These are phyloP conservation scores for Zychaea mexicana DNA, from an alignment of 371 early-diverging fungal species.

Conservation along the genomic window DNA sequence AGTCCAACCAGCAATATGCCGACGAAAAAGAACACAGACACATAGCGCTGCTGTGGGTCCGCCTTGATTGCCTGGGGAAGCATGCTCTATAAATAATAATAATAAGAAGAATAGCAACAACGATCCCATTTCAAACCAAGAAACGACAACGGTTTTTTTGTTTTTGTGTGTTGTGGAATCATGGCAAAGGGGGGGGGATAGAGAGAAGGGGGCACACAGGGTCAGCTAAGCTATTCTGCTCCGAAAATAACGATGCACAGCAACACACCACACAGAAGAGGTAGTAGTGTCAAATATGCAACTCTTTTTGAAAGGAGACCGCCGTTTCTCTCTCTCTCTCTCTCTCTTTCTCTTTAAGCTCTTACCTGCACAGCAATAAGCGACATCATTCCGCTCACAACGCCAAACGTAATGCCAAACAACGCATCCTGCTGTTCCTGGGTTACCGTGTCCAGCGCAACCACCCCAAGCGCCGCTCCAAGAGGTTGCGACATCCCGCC, in stretches of 20 bases:
- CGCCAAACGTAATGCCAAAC: conserved; percentile 56
- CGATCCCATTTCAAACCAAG: too few relatives aligned
- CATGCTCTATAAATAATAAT: conserved; percentile 33
- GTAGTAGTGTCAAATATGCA: not conserved
- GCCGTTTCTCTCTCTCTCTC: not conserved
- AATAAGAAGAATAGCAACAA: not conserved
- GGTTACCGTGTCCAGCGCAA: conserved; percentile 43
- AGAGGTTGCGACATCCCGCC: conserved; percentile 73
- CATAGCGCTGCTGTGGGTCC: conserved; percentile 41
- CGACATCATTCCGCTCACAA: conserved; percentile 75
- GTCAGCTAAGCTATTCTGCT: too few relatives aligned
- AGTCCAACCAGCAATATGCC: conserved; percentile 60
- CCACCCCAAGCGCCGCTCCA: conserved; percentile 61
- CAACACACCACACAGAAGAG: too few relatives aligned
- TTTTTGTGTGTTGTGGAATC: too few relatives aligned
- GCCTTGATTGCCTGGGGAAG: conserved; percentile 60
- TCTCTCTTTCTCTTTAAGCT: not conserved
- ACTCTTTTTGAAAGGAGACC: too few relatives aligned
- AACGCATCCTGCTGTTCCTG: conserved; percentile 42
- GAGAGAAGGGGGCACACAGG: too few relatives aligned
- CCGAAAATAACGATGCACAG: too few relatives aligned
- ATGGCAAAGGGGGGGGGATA: too few relatives aligned
- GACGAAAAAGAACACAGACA: conserved; percentile 56
- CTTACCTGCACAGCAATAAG: conserved; percentile 57
- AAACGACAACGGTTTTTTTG: too few relatives aligned